A percentile compares a stretch with the other conserved stretches of the same genome.
Conservation (phyloP, 2,329 filamentous ascomycete species). For the Sporothrix variecibatus region DNA sequence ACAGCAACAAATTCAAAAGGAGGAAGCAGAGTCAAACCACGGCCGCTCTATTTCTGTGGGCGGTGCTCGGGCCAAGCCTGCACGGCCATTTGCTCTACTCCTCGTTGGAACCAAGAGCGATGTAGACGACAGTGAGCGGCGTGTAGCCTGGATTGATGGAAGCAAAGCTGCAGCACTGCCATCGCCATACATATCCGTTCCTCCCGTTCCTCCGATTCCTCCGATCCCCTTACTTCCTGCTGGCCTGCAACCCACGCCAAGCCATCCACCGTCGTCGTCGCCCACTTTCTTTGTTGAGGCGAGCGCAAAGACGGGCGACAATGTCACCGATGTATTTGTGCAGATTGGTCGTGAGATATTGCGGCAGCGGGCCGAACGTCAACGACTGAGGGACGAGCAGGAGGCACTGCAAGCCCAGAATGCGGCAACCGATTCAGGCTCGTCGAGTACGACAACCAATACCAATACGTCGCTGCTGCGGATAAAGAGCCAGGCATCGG, state of each 20-base stretch:
- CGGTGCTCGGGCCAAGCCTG: neutral
- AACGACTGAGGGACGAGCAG: slow-evolving; percentile 29
- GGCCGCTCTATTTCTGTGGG: neutral
- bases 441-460: slow-evolving; percentile 18
- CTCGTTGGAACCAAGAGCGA: slow-evolving; percentile 44
- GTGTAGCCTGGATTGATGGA: slow-evolving; percentile 40
- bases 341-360: slow-evolving; percentile 40
- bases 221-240: neutral
- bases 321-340: slow-evolving; percentile 40
- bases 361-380: slow-evolving; percentile 34
- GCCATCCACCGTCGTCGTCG: neutral
- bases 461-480: slow-evolving; percentile 20
- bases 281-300: slow-evolving; percentile 37
- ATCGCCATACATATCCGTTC: slow-evolving; percentile 28
- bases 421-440: neutral
- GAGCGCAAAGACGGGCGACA: slow-evolving; percentile 39
- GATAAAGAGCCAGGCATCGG: slow-evolving; percentile 8
- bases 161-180: slow-evolving; percentile 24
- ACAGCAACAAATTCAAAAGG: neutral
- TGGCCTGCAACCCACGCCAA: neutral
- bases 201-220: neutral
- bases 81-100: slow-evolving; percentile 38
- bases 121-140: slow-evolving; percentile 34
- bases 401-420: slow-evolving; percentile 17
- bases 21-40: neutral